Evolutionary conservation across 768 basidiomycete genomes (phyloP), one percentile per base, ranked within the genome.

Genomic region (Naematelia aurantialba): DNA sequence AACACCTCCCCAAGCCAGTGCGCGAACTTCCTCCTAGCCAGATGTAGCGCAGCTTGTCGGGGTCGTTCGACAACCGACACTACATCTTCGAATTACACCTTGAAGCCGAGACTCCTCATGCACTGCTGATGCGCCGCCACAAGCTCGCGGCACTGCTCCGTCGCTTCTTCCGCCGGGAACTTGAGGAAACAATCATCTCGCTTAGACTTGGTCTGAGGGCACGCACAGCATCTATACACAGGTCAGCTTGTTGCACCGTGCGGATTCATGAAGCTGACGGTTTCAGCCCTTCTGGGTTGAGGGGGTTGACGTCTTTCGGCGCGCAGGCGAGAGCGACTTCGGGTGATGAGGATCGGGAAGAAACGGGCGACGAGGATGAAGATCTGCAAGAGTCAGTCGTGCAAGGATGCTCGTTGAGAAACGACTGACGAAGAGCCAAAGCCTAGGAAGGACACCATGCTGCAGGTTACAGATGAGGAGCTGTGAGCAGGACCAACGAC

Each of bases 181-280:
- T 84, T 83, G 60, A 98, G 80, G 81, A 96, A 98, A 78, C 96
- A 99, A 64, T 92, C 87, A 77, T 99, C 96, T 11, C 96, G 83
- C n/a, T 82, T 83, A 1, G 87, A 83, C 77, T 98, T 98, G 1
- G 92, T 94, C 68, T 91, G 83, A 1, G 91, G 92, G 73, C 94
- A 98, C 45, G 93, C 94, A 72, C 94, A 97, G 68, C 94, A 98
- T 68, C 94, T 98, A 62, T 21, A 31, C n/a, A 13, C 51, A 12
- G n/a, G 46, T 34, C 17, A 45, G 1, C 8, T 22, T 13, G 24
- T 56, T 4, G 12, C 22, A 14, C 47, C 12, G 12, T 13, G 21
- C 47, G 47, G n/a, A 52, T 42, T 39, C 24, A 30, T 39, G 22
- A 25, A 19, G 80, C 90, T 59, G 75, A 96, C 94, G 94, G 89